phyloP scores from a whole-genome alignment of 805 yeast species.

The Metschnikowia picachoensis region DNA sequence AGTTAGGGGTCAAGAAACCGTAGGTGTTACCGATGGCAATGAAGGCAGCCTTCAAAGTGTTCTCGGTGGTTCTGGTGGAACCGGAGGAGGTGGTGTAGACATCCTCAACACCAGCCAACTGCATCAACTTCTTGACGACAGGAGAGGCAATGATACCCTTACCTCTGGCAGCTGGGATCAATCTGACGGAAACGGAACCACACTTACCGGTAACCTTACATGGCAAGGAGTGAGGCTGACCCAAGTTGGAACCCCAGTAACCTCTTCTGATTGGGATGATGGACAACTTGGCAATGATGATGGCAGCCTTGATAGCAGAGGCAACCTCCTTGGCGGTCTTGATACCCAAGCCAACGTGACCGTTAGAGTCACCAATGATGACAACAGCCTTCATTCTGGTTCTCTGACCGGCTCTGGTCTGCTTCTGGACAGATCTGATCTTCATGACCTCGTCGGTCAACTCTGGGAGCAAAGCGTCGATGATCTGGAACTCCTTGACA shows the following conservation, averaged over 20 bases:
- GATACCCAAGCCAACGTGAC: constrained; percentile 99
- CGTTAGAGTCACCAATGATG: constrained; percentile 98
- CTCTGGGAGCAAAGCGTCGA: constrained; percentile 92
- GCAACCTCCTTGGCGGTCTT: constrained; percentile 99
- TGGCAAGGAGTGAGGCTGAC: constrained; percentile 99
- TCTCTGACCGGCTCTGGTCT: constrained; percentile 99
- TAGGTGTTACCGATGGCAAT: constrained; percentile 99
- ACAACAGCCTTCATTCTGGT: constrained; percentile 99
- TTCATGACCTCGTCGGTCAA: constrained; percentile 99
- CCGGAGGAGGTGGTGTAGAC: constrained; percentile 98
- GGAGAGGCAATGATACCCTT: constrained; percentile 99
- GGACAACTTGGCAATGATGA: constrained; percentile 97
- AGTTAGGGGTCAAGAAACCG: constrained; percentile 99
- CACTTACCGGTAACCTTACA: constrained; percentile 99
- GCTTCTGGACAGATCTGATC: constrained; percentile 99
- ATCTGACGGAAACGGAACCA: constrained; percentile 98
- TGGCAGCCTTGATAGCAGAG: constrained; percentile 99
- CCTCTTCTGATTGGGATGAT: constrained; percentile 99
- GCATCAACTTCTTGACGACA: constrained; percentile 97
- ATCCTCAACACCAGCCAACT: constrained; percentile 99
- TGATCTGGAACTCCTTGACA: constrained; percentile 98
- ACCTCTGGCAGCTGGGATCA: constrained; percentile 99
- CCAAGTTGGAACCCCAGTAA: constrained; percentile 99
- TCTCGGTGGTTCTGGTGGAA: constrained; percentile 99
- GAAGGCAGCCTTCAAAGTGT: constrained; percentile 99